Conservation (phyloP, 164 flowering plant genomes). For the Aristolochia californica region DNA sequence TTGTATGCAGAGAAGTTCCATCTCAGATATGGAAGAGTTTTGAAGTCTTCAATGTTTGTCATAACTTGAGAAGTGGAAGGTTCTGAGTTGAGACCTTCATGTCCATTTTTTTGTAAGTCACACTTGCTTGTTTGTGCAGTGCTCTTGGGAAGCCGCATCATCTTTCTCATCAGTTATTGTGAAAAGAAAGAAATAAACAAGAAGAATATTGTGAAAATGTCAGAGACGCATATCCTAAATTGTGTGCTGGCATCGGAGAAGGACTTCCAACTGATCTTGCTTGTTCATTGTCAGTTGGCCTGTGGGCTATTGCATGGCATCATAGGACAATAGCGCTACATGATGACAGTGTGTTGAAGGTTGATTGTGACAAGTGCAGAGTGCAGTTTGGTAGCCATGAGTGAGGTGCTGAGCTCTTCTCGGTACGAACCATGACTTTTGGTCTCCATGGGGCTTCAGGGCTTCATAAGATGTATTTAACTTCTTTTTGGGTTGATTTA, state of each 20-base stretch:
- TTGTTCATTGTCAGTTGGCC: conserved; percentile 82
- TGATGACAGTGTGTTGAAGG: conserved; percentile 82
- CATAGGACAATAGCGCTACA: conserved; percentile 83
- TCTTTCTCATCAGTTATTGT: conserved; percentile 69
- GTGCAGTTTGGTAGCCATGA: conserved; percentile 83
- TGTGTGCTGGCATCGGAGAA: conserved; percentile 61
- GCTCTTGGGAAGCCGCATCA: conserved; percentile 94
- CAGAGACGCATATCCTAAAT: conserved; percentile 71
- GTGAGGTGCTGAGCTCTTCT: conserved; percentile 78
- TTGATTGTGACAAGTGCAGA: conserved; percentile 69
- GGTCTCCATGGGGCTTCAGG: not conserved
- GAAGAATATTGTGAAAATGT: conserved; percentile 81
- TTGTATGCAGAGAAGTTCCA: no score
- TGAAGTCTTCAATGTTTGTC: no score
- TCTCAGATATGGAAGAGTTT: no score
- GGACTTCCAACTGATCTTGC: conserved; percentile 89
- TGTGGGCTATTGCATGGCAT: conserved; percentile 79
- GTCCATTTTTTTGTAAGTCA: no score
- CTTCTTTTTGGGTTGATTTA: not conserved
- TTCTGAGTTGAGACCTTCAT: no score
- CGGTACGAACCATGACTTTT: conserved; percentile 31
- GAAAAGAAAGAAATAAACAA: conserved; percentile 80
- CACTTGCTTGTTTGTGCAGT: conserved; percentile 29
- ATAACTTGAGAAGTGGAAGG: no score
- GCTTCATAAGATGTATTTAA: not conserved